Base-by-base conservation (phyloP, 1,139 yeast species). In the Wickerhamiella pararugosa region DNA sequence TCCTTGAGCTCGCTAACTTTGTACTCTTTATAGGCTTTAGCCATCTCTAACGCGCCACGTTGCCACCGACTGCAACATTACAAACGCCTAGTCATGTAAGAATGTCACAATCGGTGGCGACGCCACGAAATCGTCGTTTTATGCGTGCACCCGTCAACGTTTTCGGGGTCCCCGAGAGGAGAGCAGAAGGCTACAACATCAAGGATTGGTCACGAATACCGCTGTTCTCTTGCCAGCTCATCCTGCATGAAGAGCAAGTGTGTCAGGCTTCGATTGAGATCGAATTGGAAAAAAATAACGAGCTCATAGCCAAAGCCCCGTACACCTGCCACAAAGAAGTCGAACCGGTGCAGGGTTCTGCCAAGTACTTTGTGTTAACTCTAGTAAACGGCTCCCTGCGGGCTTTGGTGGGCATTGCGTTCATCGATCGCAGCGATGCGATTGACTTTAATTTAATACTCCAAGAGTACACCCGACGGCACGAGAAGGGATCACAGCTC, bases 1-100 rank as follows among this genome's bases (percentile, higher is more conserved):
- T 81, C 95, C 59, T 82, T 86, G 61, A 87, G 71, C 65, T 84
- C 94, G 33, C 80, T 77, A 40, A 86, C 96, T 30, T 94, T 87
- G 53, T 69, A 73, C 44, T 73, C 60, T 33, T 75, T 58, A 61
- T 77, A 80, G 35, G 73, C 42, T 33, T 43, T 45, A 9, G 44
- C 37, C 32, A 34, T 34, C 7, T 15, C 21, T 15, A 15, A 15
- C 21, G 21, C 21, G 21, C 21, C 21, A 15, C 21, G 21, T 15
- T 15, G 21, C 21, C 21, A 15, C 21, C 21, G 21, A 15, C 21
- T 15, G 21, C 21, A 15, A 15, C 21, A 15, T 15, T 15, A 15
- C 21, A 15, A 15, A 15, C 21, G 21, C 21, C 21, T 15, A 15
- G 21, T 15, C 21, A 15, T 15, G 21, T 15, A 15, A 15, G 21